A percentile compares a stretch with the other conserved stretches of the same genome.
Conservation (phyloP, 2,329 filamentous ascomycete genomes). For the Bipolaris zeicola region DNA sequence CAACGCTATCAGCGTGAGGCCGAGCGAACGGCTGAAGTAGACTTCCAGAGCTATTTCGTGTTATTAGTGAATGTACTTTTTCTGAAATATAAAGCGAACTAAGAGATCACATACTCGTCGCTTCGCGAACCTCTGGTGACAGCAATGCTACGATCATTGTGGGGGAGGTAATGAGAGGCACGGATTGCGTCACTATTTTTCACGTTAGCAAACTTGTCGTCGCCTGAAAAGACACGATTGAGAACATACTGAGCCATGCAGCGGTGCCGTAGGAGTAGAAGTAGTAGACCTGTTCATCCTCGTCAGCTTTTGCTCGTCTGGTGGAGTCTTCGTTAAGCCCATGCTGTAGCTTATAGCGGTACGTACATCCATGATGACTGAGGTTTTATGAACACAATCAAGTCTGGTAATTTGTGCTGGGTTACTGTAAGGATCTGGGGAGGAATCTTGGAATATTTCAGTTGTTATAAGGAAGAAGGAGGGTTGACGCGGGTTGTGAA, state of each 20-base stretch:
- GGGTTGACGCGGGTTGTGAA: constrained; percentile 4
- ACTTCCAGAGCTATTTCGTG: constrained; percentile 62
- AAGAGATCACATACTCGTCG: constrained; percentile 55
- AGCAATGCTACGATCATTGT: constrained; percentile 66
- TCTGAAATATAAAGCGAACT: neutral
- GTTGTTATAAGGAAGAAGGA: constrained; percentile 4
- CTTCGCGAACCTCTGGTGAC: constrained; percentile 61
- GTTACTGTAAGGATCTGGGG: neutral
- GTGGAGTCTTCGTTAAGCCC: neutral
- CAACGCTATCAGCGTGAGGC: constrained; percentile 69
- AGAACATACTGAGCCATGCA: constrained; percentile 47
- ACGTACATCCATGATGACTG: constrained; percentile 14
- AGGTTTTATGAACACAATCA: neutral
- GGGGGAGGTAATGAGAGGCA: constrained; percentile 64
- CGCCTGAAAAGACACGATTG: too few species aligned
- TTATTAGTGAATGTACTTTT: neutral
- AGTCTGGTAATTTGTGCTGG: neutral
- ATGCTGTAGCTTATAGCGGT: neutral
- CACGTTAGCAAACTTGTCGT: constrained; percentile 12
- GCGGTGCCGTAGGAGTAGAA: constrained; percentile 53
- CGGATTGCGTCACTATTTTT: constrained; percentile 47
- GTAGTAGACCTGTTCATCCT: constrained; percentile 47
- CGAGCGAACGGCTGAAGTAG: constrained; percentile 75
- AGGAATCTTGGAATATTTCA: neutral
- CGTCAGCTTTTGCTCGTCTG: constrained; percentile 18